Evolutionary conservation across 2,329 filamentous ascomycete species (phyloP), one percentile per base, ranked within the genome.

Genomic region (Stenocarpella maydis): DNA sequence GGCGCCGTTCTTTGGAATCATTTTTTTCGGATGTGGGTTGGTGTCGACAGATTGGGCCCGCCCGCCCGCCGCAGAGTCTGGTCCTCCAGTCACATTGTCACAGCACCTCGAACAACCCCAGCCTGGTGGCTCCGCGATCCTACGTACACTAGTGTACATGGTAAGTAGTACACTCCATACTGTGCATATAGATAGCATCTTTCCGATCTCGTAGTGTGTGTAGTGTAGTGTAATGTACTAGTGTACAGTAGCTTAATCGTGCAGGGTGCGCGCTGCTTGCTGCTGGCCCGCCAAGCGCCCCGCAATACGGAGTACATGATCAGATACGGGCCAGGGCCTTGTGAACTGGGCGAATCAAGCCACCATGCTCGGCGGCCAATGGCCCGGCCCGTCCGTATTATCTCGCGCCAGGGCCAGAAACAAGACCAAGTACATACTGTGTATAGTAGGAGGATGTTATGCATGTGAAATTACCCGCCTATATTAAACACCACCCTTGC

Each of bases 1-100:
- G 24, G 19, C 54, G 49, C 67, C 70, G 49, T 28, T 61, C 43
- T 69, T 69, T 71, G 70, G 70, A 71, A 69, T 67, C 67, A 60
- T 58, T 19, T 24, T 45, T 58, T 19, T 24, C 28, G 39, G 52
- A 60, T 55, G 41, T 21, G 24, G 43, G 41, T 21, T 19, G 43
- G 64, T 67, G 64, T 45, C 24, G 19, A 21, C 52, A 28, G 19
- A 67, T 55, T 65, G 31, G 47, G 7, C 34, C 34, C 47, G 49
- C 17, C 63, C 45, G 39, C 55, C 19, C 26, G n/a, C 31, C 61
- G n/a, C 43, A 31, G 41, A 37, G 24, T 26, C 17, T 63, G 41
- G 37, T 45, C n/a, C n/a, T 47, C 39, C 43, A 45, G 34, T 65
- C 58, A 64, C 17, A 43, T 41, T 5, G 6, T 15, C 12, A 19